Conservation (phyloP, 768 basidiomycete genomes). For the Suillus lakei region DNA sequence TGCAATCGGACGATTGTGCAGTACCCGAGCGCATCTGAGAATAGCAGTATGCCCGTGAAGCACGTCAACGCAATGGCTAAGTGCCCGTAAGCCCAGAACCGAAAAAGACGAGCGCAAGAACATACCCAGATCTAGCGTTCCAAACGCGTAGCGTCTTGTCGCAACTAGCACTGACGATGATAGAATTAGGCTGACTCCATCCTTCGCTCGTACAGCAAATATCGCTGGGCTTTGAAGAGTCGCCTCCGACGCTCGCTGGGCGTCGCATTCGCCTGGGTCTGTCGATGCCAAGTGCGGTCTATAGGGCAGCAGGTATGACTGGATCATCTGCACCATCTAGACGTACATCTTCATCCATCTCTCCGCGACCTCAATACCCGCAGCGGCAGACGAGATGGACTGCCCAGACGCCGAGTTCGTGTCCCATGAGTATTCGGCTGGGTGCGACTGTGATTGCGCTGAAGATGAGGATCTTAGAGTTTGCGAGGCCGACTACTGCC, state of each 20-base stretch:
- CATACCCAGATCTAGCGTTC: conserved; percentile 88
- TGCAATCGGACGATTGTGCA: conserved; percentile 87
- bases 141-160: conserved; percentile 92
- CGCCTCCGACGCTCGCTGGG: conserved; percentile 6
- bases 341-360: conserved; percentile 7
- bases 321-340: conserved; percentile 15
- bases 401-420: conserved; percentile 90
- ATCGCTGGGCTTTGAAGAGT: conserved; percentile 48
- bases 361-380: conserved; percentile 42
- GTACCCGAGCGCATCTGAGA: conserved; percentile 85
- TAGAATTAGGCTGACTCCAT: conserved; percentile 84
- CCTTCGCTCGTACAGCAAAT: conserved; percentile 75
- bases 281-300: conserved; percentile 55
- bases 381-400: conserved; percentile 77
- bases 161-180: conserved; percentile 92
- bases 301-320: conserved; percentile 39
- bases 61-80: conserved; percentile 73
- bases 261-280: conserved; percentile 23
- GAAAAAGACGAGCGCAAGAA: background rate
- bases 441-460: conserved; percentile 78
- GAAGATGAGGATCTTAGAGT: conserved; percentile 84
- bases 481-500: conserved; percentile 90
- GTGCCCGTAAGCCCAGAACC: conserved; percentile 10
- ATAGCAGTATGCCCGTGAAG: conserved; percentile 88
- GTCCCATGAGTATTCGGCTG: conserved; percentile 78